These are phyloP conservation scores for Globisporangium iwayamae DNA, from an alignment of 352 stramenopile species.

Conservation along the genomic window DNA sequence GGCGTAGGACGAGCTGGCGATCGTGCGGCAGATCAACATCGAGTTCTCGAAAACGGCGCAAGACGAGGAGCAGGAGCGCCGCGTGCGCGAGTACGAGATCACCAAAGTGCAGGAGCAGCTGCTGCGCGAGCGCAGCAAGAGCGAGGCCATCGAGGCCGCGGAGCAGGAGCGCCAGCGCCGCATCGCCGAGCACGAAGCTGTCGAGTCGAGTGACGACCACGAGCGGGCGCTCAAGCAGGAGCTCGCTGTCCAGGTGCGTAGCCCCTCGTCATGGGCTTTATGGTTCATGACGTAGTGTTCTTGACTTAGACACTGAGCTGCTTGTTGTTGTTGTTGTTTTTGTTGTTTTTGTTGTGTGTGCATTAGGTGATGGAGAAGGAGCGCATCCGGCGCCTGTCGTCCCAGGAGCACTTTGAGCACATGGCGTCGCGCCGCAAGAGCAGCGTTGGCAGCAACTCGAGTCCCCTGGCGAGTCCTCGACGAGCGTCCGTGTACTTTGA, in stretches of 20 bases:
- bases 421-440: constrained; percentile 21
- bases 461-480: neutral
- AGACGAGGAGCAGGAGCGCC: constrained; percentile 60
- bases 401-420: constrained; percentile 38
- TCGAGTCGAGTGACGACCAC: constrained; percentile 18
- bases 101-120: constrained; percentile 61
- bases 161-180: constrained; percentile 50
- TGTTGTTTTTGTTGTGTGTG: neutral
- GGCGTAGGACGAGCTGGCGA: constrained; percentile 40
- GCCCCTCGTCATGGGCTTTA: neutral
- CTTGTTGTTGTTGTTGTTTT: no score
- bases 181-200: constrained; percentile 33
- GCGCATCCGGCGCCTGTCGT: constrained; percentile 48
- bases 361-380: constrained; percentile 51
- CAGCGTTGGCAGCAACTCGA: neutral
- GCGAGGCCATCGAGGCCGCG: constrained; percentile 29
- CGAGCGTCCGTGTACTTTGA: neutral
- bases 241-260: constrained; percentile 28
- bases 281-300: neutral
- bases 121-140: constrained; percentile 41
- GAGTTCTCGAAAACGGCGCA: constrained; percentile 56
- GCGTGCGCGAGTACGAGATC: constrained; percentile 61
- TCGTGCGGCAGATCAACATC: constrained; percentile 76
- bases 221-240: constrained; percentile 30
- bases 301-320: no score